Evolutionary conservation across 2,329 filamentous ascomycete genomes (phyloP).

Genomic region (Scolecobasidium constrictum): DNA sequence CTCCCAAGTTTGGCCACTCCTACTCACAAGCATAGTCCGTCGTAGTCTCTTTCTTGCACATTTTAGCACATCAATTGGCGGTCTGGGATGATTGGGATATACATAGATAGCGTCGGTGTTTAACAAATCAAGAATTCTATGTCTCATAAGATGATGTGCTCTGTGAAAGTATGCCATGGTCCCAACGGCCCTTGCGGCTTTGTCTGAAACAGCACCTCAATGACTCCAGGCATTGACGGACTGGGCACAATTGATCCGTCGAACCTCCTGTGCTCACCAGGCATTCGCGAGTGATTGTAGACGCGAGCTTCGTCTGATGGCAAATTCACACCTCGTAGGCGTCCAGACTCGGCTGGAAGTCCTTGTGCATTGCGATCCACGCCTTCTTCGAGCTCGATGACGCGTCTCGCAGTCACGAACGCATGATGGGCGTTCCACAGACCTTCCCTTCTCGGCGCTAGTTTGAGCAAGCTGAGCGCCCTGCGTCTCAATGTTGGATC

Average conservation of each 20-base stretch:
- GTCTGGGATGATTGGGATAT: not conserved
- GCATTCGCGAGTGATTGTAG: not conserved
- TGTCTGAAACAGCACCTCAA: not conserved
- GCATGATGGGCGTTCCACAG: not conserved
- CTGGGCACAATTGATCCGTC: not conserved
- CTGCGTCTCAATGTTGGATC: not conserved
- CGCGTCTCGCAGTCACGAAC: not conserved
- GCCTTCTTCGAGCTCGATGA: conserved; percentile 5
- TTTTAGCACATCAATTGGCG: too few species aligned
- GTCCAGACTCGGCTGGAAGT: not conserved
- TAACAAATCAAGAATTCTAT: not conserved
- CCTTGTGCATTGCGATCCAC: not conserved
- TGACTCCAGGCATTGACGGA: not conserved
- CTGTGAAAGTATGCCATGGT: not conserved
- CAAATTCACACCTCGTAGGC: not conserved
- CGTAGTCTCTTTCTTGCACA: too few species aligned
- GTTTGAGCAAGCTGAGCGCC: not conserved
- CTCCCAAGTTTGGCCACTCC: too few species aligned
- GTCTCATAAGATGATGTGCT: not conserved
- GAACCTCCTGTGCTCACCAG: not conserved
- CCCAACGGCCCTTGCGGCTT: not conserved
- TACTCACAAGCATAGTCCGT: too few species aligned
- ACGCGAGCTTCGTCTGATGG: not conserved
- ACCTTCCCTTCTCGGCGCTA: not conserved
- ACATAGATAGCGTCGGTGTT: not conserved